Percentiles rank a stretch among this genome's conserved stretches.
Conservation (phyloP, 495 filamentous ascomycete genomes). For the Trichoderma erinaceum region DNA sequence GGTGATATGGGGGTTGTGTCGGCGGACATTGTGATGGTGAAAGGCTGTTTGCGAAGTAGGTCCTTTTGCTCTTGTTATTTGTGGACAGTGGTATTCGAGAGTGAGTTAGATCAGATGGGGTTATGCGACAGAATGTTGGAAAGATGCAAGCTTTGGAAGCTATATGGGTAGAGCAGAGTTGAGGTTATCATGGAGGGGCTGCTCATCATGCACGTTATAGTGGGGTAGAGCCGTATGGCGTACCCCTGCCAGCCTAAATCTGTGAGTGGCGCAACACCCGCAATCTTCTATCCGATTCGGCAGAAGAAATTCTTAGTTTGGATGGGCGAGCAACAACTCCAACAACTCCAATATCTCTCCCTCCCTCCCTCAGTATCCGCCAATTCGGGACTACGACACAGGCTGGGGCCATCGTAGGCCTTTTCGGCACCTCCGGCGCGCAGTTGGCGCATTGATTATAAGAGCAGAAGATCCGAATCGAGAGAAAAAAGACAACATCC, state of each 20-base stretch:
- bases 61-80: not conserved
- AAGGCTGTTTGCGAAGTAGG: not conserved
- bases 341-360: too few species aligned
- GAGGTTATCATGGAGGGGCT: constrained; percentile 6
- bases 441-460: not conserved
- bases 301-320: not conserved
- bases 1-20: constrained; percentile 53
- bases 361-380: too few species aligned
- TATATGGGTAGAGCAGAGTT: not conserved
- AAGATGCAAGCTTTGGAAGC: not conserved
- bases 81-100: not conserved
- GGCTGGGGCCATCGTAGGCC: not conserved
- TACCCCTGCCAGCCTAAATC: too few species aligned
- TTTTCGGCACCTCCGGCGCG: not conserved
- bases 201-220: too few species aligned
- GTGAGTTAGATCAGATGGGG: not conserved
- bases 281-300: too few species aligned
- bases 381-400: too few species aligned
- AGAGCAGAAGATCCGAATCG: not conserved
- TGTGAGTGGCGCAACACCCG: too few species aligned
- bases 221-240: too few species aligned
- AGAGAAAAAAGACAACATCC: not conserved
- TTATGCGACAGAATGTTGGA: not conserved
- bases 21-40: constrained; percentile 30
- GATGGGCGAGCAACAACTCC: too few species aligned